Conservation (phyloP, 805 yeast genomes). For the Candida suzukii region DNA sequence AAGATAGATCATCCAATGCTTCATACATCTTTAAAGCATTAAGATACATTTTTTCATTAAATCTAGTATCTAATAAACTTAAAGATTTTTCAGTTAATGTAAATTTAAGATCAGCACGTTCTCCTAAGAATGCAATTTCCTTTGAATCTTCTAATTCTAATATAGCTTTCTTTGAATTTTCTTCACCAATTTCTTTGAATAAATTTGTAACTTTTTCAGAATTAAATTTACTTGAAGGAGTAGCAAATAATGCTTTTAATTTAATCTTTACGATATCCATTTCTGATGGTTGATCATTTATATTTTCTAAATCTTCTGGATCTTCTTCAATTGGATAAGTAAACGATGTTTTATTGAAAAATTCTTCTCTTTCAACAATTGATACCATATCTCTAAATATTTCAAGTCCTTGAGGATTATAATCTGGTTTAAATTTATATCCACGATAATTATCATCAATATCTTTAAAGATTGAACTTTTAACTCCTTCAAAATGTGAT, state of each 20-base stretch:
- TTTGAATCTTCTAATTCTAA: constrained; percentile 45
- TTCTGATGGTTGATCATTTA: constrained; percentile 10
- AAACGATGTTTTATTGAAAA: constrained; percentile 39
- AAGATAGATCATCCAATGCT: constrained; percentile 32
- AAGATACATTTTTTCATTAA: constrained; percentile 33
- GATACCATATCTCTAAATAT: constrained; percentile 47
- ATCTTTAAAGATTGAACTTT: constrained; percentile 31
- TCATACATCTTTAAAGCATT: constrained; percentile 40
- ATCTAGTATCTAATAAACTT: constrained; percentile 30
- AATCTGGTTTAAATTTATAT: constrained; percentile 33
- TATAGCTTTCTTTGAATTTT: constrained; percentile 41
- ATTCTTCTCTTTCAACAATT: constrained; percentile 63
- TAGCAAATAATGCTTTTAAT: constrained; percentile 52
- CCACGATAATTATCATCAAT: constrained; percentile 40
- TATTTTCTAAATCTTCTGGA: constrained; percentile 5
- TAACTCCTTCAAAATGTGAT: constrained; percentile 6
- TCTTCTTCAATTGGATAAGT: constrained; percentile 23
- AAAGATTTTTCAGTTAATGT: constrained; percentile 47
- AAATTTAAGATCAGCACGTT: constrained; percentile 46
- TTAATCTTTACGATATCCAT: constrained; percentile 32
- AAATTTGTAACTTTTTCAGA: constrained; percentile 37
- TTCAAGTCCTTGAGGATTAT: constrained; percentile 25
- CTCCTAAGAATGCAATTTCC: constrained; percentile 44
- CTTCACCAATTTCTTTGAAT: constrained; percentile 39
- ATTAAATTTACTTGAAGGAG: constrained; percentile 41